Evolutionary conservation across 1,284 basidiomycete genomes (phyloP).

Genomic region (Chondrostereum purpureum): DNA sequence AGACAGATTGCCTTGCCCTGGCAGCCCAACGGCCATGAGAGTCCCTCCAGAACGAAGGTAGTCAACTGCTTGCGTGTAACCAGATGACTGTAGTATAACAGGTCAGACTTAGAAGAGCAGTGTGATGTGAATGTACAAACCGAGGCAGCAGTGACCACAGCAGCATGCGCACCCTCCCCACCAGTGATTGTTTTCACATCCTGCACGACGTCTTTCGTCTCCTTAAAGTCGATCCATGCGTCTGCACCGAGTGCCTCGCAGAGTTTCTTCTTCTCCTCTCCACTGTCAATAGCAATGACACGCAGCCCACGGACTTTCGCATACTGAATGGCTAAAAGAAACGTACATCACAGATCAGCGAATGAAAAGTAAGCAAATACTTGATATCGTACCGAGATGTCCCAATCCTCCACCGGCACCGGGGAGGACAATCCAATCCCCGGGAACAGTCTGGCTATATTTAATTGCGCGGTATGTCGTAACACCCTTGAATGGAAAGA

Average conservation of each 20-base stretch:
- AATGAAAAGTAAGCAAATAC: no score
- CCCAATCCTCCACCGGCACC: constrained; percentile 75
- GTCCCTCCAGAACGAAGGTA: constrained; percentile 61
- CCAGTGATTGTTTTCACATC: constrained; percentile 62
- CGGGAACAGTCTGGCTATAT: constrained; percentile 61
- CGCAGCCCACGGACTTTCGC: constrained; percentile 70
- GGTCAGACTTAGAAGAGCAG: no score
- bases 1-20: constrained; percentile 50
- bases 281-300: constrained; percentile 78
- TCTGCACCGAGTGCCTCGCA: constrained; percentile 69
- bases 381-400: constrained; percentile 50
- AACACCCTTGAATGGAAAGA: constrained; percentile 57
- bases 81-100: no score
- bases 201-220: constrained; percentile 50
- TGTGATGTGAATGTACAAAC: no score
- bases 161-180: constrained; percentile 71
- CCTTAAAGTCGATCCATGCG: constrained; percentile 76
- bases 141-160: constrained; percentile 60
- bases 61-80: constrained; percentile 68
- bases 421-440: constrained; percentile 78
- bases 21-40: constrained; percentile 74
- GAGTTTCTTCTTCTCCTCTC: constrained; percentile 69
- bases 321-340: constrained; percentile 64
- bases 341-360: constrained; percentile 10
- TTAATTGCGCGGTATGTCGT: constrained; percentile 85